Evolutionary conservation across 2,329 filamentous ascomycete genomes (phyloP).

Genomic region (Colletotrichum shisoi): DNA sequence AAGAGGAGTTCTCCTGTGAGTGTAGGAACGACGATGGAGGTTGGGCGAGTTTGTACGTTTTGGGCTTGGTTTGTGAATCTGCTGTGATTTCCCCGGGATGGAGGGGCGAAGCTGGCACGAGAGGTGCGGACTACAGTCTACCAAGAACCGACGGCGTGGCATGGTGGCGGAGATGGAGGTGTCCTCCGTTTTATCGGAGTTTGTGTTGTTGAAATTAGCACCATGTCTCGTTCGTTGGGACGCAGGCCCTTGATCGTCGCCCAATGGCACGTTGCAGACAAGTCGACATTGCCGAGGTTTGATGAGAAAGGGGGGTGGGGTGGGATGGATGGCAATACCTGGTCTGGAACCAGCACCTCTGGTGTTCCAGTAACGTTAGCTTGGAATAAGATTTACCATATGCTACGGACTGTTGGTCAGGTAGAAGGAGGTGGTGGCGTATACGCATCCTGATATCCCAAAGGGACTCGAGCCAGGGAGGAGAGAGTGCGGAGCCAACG

Average conservation of each 20-base stretch:
- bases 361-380: not conserved
- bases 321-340: not conserved
- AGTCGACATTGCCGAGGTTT: conserved; percentile 31
- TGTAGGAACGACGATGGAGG: conserved; percentile 5
- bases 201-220: conserved; percentile 32
- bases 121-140: not conserved
- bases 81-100: not conserved
- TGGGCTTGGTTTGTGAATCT: conserved; percentile 31
- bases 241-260: not conserved
- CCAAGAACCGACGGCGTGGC: conserved; percentile 24
- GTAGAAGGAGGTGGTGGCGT: conserved; percentile 23
- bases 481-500: conserved; percentile 10
- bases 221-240: conserved; percentile 2
- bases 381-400: conserved; percentile 9
- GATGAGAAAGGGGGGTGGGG: conserved; percentile 3
- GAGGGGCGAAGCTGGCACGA: not conserved
- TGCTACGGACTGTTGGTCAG: not conserved
- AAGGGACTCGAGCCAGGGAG: not conserved
- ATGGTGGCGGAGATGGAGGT: conserved; percentile 2
- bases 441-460: not conserved
- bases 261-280: conserved; percentile 25
- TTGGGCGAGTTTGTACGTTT: conserved; percentile 20
- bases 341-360: conserved; percentile 1
- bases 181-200: not conserved
- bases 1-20: not conserved